Conservation (phyloP, 345 rosid genomes). For the Adansonia digitata region DNA sequence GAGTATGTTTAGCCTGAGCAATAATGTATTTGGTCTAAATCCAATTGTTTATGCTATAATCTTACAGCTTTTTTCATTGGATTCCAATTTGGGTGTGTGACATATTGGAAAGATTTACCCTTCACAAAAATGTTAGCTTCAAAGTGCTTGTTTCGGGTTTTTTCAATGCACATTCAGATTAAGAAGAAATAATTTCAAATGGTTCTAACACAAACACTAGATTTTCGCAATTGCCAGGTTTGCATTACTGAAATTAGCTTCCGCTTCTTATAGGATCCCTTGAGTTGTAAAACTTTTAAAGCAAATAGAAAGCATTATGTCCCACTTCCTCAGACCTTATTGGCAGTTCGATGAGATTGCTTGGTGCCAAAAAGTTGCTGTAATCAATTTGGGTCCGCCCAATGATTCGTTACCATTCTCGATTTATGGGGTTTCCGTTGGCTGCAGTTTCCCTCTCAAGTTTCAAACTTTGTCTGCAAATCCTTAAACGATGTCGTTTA, state of each 20-base stretch:
- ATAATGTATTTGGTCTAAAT: not conserved
- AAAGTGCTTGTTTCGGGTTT: not conserved
- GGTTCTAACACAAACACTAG: not conserved
- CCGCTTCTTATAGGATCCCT: not conserved
- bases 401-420: conserved; percentile 37
- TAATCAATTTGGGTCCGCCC: too few species aligned
- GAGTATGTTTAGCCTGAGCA: not conserved
- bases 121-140: not conserved
- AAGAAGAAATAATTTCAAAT: not conserved
- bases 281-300: not conserved
- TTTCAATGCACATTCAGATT: too few species aligned
- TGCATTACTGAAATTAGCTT: not conserved
- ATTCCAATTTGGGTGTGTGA: not conserved
- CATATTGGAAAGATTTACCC: not conserved
- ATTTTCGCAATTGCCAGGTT: not conserved
- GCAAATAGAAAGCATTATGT: too few species aligned
- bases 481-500: not conserved
- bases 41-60: not conserved
- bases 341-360: too few species aligned
- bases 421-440: conserved; percentile 57
- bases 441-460: conserved; percentile 29
- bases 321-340: too few species aligned
- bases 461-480: not conserved
- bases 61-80: not conserved
- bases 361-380: not conserved